Evolutionary conservation across 768 basidiomycete species (phyloP).

Genomic region (Pholiota microspora): DNA sequence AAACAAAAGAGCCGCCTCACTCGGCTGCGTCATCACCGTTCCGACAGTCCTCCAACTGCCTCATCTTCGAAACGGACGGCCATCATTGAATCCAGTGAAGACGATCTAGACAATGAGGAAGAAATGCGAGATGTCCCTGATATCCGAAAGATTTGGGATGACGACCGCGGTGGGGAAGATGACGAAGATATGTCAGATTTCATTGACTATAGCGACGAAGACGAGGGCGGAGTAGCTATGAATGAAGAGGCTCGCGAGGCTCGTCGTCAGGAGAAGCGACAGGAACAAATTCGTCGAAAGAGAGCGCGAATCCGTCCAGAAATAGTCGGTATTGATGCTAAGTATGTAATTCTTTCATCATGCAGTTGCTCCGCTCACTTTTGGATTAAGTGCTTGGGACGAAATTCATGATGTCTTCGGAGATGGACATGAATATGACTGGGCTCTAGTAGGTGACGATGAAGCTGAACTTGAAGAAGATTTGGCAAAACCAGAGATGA

Average conservation of each 20-base stretch:
- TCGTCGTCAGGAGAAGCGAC: constrained; percentile 61
- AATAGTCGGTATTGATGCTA: constrained; percentile 78
- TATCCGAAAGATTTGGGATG: constrained; percentile 81
- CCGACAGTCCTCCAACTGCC: constrained; percentile 63
- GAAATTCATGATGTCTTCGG: constrained; percentile 97
- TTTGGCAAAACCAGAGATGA: constrained; percentile 66
- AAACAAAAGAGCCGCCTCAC: constrained; percentile 64
- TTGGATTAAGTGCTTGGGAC: constrained; percentile 78
- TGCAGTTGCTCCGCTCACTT: constrained; percentile 12
- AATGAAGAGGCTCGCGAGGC: constrained; percentile 78
- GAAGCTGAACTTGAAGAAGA: constrained; percentile 48
- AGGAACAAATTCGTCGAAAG: constrained; percentile 68
- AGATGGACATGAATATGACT: constrained; percentile 94
- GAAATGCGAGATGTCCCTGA: constrained; percentile 59
- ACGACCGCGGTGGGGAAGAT: constrained; percentile 67
- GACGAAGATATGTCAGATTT: constrained; percentile 80
- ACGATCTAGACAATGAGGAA: constrained; percentile 63
- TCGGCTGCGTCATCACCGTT: constrained; percentile 68
- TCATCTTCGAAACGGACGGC: constrained; percentile 59
- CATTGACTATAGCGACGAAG: constrained; percentile 79
- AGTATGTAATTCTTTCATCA: constrained; percentile 46
- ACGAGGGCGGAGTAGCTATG: constrained; percentile 68
- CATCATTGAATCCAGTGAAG: constrained; percentile 72
- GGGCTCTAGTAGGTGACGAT: constrained; percentile 87
- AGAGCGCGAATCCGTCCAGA: constrained; percentile 65